These are phyloP conservation scores for Hypoxylon trugodes DNA, from an alignment of 495 filamentous ascomycete species.

Conservation along the genomic window DNA sequence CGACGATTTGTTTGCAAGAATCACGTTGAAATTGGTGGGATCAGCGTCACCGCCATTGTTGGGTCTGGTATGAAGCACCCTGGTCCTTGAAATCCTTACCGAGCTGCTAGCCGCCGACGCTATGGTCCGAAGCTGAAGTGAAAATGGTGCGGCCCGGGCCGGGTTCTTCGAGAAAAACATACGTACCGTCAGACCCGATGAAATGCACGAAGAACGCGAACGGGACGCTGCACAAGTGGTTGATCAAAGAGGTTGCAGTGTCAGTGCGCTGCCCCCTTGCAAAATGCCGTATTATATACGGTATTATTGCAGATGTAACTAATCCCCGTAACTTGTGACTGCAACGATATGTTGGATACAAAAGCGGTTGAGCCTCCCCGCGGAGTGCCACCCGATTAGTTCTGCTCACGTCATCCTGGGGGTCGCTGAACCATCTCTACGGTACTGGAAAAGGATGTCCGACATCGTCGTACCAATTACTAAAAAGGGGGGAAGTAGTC, in stretches of 20 bases:
- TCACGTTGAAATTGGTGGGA: background rate
- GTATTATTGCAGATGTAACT: background rate
- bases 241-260: background rate
- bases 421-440: background rate
- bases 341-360: too few species aligned
- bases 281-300: background rate
- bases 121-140: slow-evolving; percentile 15
- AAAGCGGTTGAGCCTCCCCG: background rate
- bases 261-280: background rate
- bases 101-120: background rate
- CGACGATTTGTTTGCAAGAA: background rate
- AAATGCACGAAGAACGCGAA: background rate
- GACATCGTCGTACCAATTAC: background rate
- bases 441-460: background rate
- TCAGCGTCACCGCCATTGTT: slow-evolving; percentile 7
- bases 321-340: too few species aligned
- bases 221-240: background rate
- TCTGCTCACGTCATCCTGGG: background rate
- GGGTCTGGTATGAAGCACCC: background rate
- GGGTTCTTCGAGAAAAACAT: slow-evolving; percentile 10
- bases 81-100: background rate
- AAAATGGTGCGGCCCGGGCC: slow-evolving; percentile 25
- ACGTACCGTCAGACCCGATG: background rate
- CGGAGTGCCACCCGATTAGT: background rate
- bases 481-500: slow-evolving; percentile 6